Conservation (phyloP, 768 basidiomycete species). For the Lanmaoa rubissima region DNA sequence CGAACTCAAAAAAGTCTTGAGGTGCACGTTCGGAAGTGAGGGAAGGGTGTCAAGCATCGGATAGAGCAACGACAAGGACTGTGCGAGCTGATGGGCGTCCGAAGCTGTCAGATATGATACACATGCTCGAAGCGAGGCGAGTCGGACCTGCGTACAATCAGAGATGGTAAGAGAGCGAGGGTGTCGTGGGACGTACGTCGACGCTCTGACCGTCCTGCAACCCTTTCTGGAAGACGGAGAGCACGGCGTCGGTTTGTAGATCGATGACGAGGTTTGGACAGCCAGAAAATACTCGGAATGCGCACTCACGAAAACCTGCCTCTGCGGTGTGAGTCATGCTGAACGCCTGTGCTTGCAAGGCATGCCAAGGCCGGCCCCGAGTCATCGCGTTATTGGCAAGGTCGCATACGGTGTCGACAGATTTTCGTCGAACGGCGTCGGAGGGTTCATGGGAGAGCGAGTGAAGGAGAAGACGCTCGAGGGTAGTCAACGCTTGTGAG, state of each 20-base stretch:
- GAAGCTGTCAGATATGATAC: conserved; percentile 66
- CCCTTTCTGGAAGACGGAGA: conserved; percentile 64
- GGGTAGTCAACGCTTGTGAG: conserved; percentile 57
- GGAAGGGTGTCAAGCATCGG: conserved; percentile 78
- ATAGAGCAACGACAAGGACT: conserved; percentile 57
- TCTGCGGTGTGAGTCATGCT: conserved; percentile 48
- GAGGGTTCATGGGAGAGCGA: conserved; percentile 62
- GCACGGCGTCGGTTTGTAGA: conserved; percentile 66
- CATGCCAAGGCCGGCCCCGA: conserved; percentile 80
- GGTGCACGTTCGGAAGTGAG: conserved; percentile 48
- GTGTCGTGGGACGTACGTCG: conserved; percentile 45
- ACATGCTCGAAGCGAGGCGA: conserved; percentile 67
- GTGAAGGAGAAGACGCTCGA: conserved; percentile 71
- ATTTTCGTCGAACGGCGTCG: conserved; percentile 60
- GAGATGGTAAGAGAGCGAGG: not conserved
- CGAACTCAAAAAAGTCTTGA: conserved; percentile 64
- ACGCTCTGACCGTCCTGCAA: conserved; percentile 64
- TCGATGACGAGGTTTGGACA: conserved; percentile 77
- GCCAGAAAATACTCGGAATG: conserved; percentile 70
- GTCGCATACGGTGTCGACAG: conserved; percentile 74
- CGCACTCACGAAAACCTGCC: conserved; percentile 51
- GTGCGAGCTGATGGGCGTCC: conserved; percentile 59
- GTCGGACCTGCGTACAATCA: conserved; percentile 52
- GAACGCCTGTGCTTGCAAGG: conserved; percentile 70
- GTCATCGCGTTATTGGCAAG: conserved; percentile 72